Percentiles rank a stretch among this genome's conserved stretches.
Evolutionary conservation across 108 stramenopile species (phyloP).

Genomic region (Fragilariopsis cylindrus): DNA sequence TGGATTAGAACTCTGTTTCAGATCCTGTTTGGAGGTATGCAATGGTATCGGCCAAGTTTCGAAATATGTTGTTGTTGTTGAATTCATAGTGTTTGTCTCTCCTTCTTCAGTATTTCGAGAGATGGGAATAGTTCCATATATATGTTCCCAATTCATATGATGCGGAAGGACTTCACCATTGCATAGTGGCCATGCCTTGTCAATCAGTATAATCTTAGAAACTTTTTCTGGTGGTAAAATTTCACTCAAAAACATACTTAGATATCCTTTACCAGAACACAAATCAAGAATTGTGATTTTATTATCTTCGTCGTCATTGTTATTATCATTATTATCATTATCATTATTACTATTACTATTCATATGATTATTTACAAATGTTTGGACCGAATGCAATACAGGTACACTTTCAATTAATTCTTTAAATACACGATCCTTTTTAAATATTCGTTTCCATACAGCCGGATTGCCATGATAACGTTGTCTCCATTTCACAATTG

Average conservation of each 20-base stretch:
- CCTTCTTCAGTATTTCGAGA: neutral
- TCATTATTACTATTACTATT: neutral
- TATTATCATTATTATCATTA: no score
- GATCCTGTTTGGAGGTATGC: constrained; percentile 54
- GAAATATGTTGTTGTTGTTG: constrained; percentile 31
- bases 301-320: neutral
- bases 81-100: neutral
- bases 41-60: constrained; percentile 63
- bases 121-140: constrained; percentile 36
- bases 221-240: constrained; percentile 49
- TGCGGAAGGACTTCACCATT: constrained; percentile 33
- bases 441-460: constrained; percentile 55
- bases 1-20: constrained; percentile 33
- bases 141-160: constrained; percentile 65
- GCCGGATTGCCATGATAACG: constrained; percentile 55
- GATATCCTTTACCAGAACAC: constrained; percentile 56
- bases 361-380: constrained; percentile 7
- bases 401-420: constrained; percentile 67
- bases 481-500: constrained; percentile 43
- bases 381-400: constrained; percentile 44
- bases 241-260: constrained; percentile 60
- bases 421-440: constrained; percentile 57
- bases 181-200: constrained; percentile 63
- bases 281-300: constrained; percentile 49
- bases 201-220: constrained; percentile 47